phyloP scores from a whole-genome alignment of 2,329 filamentous ascomycete genomes.

The Alternaria brassicae region DNA sequence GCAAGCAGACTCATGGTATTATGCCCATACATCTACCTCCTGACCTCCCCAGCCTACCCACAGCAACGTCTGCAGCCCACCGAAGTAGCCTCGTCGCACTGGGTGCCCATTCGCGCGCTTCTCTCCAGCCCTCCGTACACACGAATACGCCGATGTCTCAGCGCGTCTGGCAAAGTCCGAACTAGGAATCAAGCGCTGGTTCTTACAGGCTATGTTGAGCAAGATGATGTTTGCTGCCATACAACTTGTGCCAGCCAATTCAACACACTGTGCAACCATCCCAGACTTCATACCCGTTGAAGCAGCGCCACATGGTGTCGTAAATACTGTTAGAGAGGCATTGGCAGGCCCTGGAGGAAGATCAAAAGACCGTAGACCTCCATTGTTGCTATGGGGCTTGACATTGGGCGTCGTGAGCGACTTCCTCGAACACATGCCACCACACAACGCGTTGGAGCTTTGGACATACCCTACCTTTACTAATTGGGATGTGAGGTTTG shows the following conservation, averaged over 20 bases:
- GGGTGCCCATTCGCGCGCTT: slow-evolving; percentile 69
- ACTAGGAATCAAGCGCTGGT: slow-evolving; percentile 61
- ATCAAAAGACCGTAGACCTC: slow-evolving; percentile 50
- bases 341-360: slow-evolving; percentile 30
- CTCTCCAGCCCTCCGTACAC: slow-evolving; percentile 67
- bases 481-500: slow-evolving; percentile 64
- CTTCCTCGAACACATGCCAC: slow-evolving; percentile 72
- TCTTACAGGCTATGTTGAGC: slow-evolving; percentile 65
- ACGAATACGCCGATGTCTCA: slow-evolving; percentile 69
- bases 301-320: slow-evolving; percentile 14
- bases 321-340: slow-evolving; percentile 26
- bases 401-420: slow-evolving; percentile 72
- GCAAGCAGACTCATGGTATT: slow-evolving; percentile 68
- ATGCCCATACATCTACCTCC: slow-evolving; percentile 71
- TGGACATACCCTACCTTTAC: slow-evolving; percentile 76
- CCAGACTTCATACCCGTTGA: slow-evolving; percentile 56
- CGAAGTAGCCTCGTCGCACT: slow-evolving; percentile 73
- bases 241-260: slow-evolving; percentile 67
- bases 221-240: slow-evolving; percentile 74
- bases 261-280: slow-evolving; percentile 63
- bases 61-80: slow-evolving; percentile 69
- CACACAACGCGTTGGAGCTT: slow-evolving; percentile 65
- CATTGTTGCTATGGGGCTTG: slow-evolving; percentile 71
- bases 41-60: slow-evolving; percentile 64
- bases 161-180: slow-evolving; percentile 66